Conservation (phyloP, 495 filamentous ascomycete species). For the Neurospora tetrasperma region DNA sequence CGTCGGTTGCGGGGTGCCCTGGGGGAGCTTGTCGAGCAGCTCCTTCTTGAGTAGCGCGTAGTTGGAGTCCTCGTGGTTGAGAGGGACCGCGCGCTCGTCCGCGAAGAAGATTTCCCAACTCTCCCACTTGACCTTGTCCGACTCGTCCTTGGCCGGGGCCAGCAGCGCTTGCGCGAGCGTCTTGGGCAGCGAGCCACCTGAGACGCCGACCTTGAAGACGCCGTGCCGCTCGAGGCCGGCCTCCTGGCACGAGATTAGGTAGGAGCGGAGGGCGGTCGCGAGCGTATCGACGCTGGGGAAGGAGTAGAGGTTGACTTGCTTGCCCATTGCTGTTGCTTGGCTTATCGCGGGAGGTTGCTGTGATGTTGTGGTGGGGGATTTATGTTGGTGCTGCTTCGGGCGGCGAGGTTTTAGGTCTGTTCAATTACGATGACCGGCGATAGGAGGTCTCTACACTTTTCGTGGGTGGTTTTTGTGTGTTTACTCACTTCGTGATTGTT, state of each 20-base stretch:
- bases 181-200: constrained; percentile 85
- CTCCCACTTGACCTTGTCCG: constrained; percentile 57
- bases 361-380: not conserved
- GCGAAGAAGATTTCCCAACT: constrained; percentile 99
- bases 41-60: constrained; percentile 80
- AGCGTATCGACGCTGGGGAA: constrained; percentile 60
- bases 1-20: constrained; percentile 48
- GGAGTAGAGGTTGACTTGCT: constrained; percentile 76
- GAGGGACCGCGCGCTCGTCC: constrained; percentile 88
- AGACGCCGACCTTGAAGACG: constrained; percentile 83
- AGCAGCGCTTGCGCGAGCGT: constrained; percentile 75
- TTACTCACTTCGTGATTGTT: not conserved
- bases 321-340: constrained; percentile 41
- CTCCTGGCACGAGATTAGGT: constrained; percentile 70
- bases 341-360: not conserved
- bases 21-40: constrained; percentile 76
- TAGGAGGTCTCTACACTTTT: not conserved
- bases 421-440: not conserved
- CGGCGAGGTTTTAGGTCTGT: not conserved
- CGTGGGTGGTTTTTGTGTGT: not conserved
- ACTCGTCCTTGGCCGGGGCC: constrained; percentile 48
- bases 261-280: constrained; percentile 63
- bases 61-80: constrained; percentile 89
- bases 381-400: not conserved
- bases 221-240: constrained; percentile 67